Evolutionary conservation across 805 yeast species (phyloP), one percentile per base, ranked within the genome.

Genomic region (Candida dendrica): DNA sequence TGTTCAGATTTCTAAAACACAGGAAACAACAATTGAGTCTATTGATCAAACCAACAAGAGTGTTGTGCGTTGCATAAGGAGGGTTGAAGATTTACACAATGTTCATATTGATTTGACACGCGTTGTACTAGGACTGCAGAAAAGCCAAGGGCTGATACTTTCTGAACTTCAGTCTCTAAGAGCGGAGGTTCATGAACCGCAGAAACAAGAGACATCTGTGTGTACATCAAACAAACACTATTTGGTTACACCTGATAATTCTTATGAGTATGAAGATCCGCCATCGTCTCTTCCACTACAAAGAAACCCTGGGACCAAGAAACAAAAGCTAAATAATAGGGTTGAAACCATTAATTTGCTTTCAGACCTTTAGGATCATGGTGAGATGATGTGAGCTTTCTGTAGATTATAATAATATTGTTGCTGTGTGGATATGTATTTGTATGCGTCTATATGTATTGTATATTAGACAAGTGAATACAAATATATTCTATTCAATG

Each of bases 271-370:
- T 27, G 30, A 27, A 11, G n/a, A 9, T 10, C 30, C 30, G 13
- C n/a, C 6, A 22, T 22, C 24, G 8, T 22, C 24, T 6, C 6
- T 22, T 22, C 24, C 8, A 8, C 8, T 22, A 8, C 8, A 22
- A 8, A 22, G 8, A 22, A 22, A 22, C 8, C 8, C 24, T 22
- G 8, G 8, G 8, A 22, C 6, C 24, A 22, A 22, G 24, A 22
- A 22, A 22, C 6, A 8, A 22, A 22, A 22, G 24, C 8, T 27
- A 13, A 5, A 11, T 27, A 27, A 4, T 27, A 27, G n/a, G n/a
- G n/a, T n/a, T n/a, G 34, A 32, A 32, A 32, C 24, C 30, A 38
- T 42, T 3, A 42, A 38, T 17, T 38, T 42, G 37, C 26, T 42
- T 14, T 42, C 44, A 14, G 44, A 42, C 29, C n/a, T n/a, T n/a